Percentiles rank a stretch among this genome's conserved stretches.
These are phyloP conservation scores for Phytophthora citrophthora DNA, from an alignment of 352 stramenopile genomes.

Conservation along the genomic window DNA sequence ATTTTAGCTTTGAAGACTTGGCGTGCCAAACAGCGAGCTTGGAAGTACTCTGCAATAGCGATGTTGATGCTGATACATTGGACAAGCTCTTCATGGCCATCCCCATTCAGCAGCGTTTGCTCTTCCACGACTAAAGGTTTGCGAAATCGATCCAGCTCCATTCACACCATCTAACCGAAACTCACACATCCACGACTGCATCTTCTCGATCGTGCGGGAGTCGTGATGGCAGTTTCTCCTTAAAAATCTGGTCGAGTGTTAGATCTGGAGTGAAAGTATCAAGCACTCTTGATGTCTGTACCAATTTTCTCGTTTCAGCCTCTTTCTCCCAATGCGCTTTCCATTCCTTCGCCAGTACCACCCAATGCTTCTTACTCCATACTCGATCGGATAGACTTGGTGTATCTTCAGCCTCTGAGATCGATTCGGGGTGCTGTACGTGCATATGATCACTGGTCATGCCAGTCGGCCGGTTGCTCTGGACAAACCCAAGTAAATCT, in stretches of 20 bases:
- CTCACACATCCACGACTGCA: slow-evolving; percentile 73
- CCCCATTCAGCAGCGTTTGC: slow-evolving; percentile 40
- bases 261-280: slow-evolving; percentile 45
- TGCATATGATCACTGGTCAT: slow-evolving; percentile 1
- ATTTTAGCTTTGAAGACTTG: slow-evolving; percentile 48
- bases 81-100: slow-evolving; percentile 61
- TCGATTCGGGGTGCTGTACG: slow-evolving; percentile 7
- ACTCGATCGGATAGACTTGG: slow-evolving; percentile 22
- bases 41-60: slow-evolving; percentile 45
- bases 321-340: slow-evolving; percentile 57
- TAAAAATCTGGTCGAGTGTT: slow-evolving; percentile 74
- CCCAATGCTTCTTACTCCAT: slow-evolving; percentile 63
- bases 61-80: slow-evolving; percentile 42
- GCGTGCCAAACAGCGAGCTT: slow-evolving; percentile 47
- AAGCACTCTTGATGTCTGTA: slow-evolving; percentile 39
- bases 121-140: slow-evolving; percentile 14
- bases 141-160: background rate
- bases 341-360: slow-evolving; percentile 47
- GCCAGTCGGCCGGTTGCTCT: slow-evolving; percentile 22
- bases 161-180: background rate
- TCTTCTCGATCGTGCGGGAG: slow-evolving; percentile 71
- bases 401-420: slow-evolving; percentile 22
- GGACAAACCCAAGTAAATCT: slow-evolving; percentile 51
- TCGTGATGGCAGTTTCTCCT: slow-evolving; percentile 73
- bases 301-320: slow-evolving; percentile 37